phyloP scores from a whole-genome alignment of 768 basidiomycete genomes.

The Sporobolomyces pararoseus region DNA sequence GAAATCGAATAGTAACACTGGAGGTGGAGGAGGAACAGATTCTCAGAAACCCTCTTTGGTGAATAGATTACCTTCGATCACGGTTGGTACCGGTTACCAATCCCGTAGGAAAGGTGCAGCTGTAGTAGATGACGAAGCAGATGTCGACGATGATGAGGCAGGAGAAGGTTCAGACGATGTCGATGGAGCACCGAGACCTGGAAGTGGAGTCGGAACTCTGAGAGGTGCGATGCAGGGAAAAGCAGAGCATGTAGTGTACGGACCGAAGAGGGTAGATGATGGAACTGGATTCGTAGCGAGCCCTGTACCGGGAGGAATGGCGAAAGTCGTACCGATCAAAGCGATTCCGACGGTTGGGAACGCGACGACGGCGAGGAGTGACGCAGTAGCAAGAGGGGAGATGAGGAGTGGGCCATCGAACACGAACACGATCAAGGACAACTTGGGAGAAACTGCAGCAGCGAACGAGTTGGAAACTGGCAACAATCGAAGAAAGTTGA shows the following conservation, averaged over 20 bases:
- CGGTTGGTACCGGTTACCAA: background rate
- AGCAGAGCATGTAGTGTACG: constrained; percentile 43
- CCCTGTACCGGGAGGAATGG: constrained; percentile 12
- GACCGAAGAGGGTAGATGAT: constrained; percentile 32
- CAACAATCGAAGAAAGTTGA: constrained; percentile 16
- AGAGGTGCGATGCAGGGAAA: constrained; percentile 42
- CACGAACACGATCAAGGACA: background rate
- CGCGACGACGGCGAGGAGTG: constrained; percentile 4
- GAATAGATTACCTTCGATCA: background rate
- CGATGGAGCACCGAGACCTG: constrained; percentile 4
- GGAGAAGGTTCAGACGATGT: constrained; percentile 11
- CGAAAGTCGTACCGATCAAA: constrained; percentile 9
- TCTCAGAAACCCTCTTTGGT: background rate
- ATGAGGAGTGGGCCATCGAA: background rate
- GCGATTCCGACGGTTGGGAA: constrained; percentile 12
- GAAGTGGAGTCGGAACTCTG: constrained; percentile 21
- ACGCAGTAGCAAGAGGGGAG: constrained; percentile 22
- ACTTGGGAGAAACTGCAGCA: constrained; percentile 4
- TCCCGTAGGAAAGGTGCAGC: constrained; percentile 10
- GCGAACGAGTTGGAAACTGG: constrained; percentile 1
- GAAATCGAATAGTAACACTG: background rate
- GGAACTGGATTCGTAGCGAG: constrained; percentile 10
- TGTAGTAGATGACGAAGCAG: constrained; percentile 30
- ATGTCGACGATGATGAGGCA: constrained; percentile 10
- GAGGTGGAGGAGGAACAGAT: background rate